These are phyloP conservation scores for Pelargonium australe DNA, from an alignment of 441 rosid species.

Conservation along the genomic window DNA sequence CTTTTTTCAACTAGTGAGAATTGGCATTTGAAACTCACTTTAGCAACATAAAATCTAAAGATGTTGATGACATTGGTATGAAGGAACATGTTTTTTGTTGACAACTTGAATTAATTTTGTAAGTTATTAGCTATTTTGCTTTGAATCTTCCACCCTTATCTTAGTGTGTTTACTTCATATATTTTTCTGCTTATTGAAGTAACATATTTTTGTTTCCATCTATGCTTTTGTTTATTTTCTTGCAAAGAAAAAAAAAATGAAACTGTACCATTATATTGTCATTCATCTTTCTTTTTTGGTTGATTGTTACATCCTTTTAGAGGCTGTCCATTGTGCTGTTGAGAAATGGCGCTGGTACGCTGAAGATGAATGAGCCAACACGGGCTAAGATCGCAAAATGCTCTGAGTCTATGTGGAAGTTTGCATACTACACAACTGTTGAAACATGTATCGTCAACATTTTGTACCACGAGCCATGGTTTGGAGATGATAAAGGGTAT, in stretches of 20 bases:
- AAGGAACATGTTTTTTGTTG: no score
- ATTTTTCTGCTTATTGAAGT: neutral
- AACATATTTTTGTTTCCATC: no score
- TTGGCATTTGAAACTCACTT: no score
- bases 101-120: no score
- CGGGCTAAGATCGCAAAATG: slow-evolving; percentile 54
- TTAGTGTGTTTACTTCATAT: neutral
- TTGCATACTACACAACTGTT: slow-evolving; percentile 56
- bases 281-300: neutral
- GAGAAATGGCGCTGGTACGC: slow-evolving; percentile 29
- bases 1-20: no score
- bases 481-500: slow-evolving; percentile 45
- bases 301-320: slow-evolving; percentile 28
- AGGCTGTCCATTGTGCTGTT: slow-evolving; percentile 57
- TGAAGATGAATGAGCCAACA: slow-evolving; percentile 44
- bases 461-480: slow-evolving; percentile 65
- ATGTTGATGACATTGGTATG: no score
- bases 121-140: no score
- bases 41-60: no score
- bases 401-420: slow-evolving; percentile 88
- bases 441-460: slow-evolving; percentile 55
- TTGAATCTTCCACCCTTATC: no score
- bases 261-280: neutral
- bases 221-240: neutral
- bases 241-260: neutral